Evolutionary conservation across 495 filamentous ascomycete genomes (phyloP).

Genomic region (Gamarada debralockiae): DNA sequence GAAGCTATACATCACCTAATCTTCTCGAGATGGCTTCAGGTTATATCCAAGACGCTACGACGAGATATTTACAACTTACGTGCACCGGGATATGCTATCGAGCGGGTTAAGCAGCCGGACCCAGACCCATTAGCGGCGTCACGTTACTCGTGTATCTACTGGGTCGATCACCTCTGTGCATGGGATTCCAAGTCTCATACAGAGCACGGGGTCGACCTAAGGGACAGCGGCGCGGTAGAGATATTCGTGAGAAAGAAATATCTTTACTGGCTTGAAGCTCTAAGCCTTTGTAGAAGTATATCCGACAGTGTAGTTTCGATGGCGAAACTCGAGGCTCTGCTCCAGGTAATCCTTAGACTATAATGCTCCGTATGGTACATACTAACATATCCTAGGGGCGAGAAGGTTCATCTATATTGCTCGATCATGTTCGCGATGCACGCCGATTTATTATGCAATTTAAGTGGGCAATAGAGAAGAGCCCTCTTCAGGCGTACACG

Average conservation of each 20-base stretch:
- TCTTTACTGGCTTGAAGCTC: too few species aligned
- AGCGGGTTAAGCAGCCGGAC: constrained; percentile 3
- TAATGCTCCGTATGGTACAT: neutral
- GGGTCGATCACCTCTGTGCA: constrained; percentile 14
- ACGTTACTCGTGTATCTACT: constrained; percentile 7
- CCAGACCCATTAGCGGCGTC: neutral
- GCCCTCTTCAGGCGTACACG: neutral
- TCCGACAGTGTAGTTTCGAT: constrained; percentile 6
- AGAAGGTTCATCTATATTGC: too few species aligned
- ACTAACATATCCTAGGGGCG: too few species aligned
- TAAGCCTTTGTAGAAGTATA: neutral
- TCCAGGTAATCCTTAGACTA: constrained; percentile 8
- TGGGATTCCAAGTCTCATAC: constrained; percentile 2
- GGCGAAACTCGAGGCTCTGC: constrained; percentile 10
- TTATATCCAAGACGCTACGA: neutral
- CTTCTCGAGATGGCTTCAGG: neutral
- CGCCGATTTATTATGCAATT: too few species aligned
- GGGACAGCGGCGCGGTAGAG: constrained; percentile 8
- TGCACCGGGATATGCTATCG: constrained; percentile 1
- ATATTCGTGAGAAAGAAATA: constrained; percentile 5
- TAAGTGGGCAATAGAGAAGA: neutral
- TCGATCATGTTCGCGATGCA: too few species aligned
- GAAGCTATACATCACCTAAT: constrained; percentile 11
- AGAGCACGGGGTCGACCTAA: neutral
- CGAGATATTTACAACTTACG: constrained; percentile 2